Evolutionary conservation across 441 rosid genomes (phyloP), one percentile per base, ranked within the genome.

Genomic region (Aleurites moluccanus): DNA sequence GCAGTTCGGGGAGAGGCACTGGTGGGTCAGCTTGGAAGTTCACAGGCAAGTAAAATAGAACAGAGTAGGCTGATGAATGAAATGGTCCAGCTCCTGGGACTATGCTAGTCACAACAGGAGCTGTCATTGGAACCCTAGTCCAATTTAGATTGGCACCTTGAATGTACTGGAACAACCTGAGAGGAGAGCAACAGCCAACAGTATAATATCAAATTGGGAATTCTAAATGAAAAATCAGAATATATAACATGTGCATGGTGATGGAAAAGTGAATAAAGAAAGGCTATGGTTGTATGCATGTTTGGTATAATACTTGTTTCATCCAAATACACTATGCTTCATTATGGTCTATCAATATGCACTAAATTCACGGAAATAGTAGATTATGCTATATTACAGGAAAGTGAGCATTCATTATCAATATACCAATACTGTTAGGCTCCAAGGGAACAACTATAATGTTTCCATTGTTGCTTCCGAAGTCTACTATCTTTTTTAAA

Each of bases 51-150:
- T 91, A 91, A 42, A 91, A 80, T 50, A 68, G 79, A 69, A 91
- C 86, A 3, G 64, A 55, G 55, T 85, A 91, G 69, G 93, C 86
- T 2, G 88, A 89, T 0, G 93, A 87, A 61, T 74, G 80, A 25
- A 91, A 81, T 1, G 93, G 96, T 4, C 92, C 93, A 1, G 88
- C 93, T 44, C 85, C 93, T 0, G 87, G 93, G 71, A 91, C 86
- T 59, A 86, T 64, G 81, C 90, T 87, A 6, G 96, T 89, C 64
- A 88, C 80, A 53, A 88, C 81, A 0, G 93, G 96, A 28, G 81
- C 50, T 18, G 96, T 91, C 93, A 91, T 89, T 25, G 88, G 81
- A 67, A 91, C 77, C 76, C 92, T 83, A 27, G 92, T 86, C 79
- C 28, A 77, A 60, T 91, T 91, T 15, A 89, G 85, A 80, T 91